Evolutionary conservation across 1,284 basidiomycete species (phyloP).

Genomic region (Pseudozyma sp.): DNA sequence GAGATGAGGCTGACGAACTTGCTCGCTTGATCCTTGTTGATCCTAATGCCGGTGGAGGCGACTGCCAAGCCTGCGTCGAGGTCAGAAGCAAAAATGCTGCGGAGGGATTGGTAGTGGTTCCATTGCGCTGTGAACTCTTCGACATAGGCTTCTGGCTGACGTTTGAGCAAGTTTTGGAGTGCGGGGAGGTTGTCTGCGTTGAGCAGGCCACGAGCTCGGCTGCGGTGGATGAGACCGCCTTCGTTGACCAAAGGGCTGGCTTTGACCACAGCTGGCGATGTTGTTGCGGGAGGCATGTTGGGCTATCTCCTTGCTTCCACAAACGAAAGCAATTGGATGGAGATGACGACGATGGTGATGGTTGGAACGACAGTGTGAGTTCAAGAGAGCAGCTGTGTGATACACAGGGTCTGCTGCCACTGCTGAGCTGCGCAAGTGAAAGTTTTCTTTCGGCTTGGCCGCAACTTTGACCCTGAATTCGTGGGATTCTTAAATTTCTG

Average conservation of each 20-base stretch:
- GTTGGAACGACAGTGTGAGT: background rate
- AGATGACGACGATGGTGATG: conserved; percentile 5
- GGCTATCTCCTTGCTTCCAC: background rate
- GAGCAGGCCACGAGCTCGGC: conserved; percentile 64
- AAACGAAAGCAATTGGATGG: background rate
- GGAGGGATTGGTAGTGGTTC: conserved; percentile 91
- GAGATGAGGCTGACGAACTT: conserved; percentile 61
- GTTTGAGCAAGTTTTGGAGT: conserved; percentile 92
- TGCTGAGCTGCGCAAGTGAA: background rate
- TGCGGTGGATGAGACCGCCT: conserved; percentile 60
- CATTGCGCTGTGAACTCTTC: conserved; percentile 99
- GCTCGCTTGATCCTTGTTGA: conserved; percentile 60
- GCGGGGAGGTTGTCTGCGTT: conserved; percentile 73
- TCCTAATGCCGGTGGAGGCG: conserved; percentile 32
- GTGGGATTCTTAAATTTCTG: background rate
- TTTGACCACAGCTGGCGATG: conserved; percentile 44
- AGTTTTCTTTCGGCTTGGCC: conserved; percentile 1
- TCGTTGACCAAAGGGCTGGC: conserved; percentile 55
- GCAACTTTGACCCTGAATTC: conserved; percentile 15
- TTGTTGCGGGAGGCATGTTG: conserved; percentile 30
- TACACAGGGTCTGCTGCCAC: too few species aligned
- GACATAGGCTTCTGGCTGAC: conserved; percentile 88
- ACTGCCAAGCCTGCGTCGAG: conserved; percentile 32
- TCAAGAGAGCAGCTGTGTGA: background rate
- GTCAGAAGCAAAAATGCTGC: conserved; percentile 78